Conservation (phyloP, 2,329 filamentous ascomycete species). For the Trichoderma arundinaceum region DNA sequence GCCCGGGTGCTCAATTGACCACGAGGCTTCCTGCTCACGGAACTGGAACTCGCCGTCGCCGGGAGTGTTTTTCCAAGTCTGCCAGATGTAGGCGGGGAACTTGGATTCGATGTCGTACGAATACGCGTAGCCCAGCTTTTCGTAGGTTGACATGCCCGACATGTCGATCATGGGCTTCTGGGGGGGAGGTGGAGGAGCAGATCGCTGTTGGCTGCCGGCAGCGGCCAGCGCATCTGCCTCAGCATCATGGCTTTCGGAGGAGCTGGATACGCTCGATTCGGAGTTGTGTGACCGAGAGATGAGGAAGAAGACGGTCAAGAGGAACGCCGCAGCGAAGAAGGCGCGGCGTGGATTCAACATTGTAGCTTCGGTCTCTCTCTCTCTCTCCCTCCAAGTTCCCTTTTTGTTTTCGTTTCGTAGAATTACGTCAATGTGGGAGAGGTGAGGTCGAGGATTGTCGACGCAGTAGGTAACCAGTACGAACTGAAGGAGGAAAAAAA, state of each 20-base stretch:
- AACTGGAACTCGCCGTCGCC: slow-evolving; percentile 79
- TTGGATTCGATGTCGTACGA: slow-evolving; percentile 87
- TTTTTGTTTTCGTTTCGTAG: not conserved
- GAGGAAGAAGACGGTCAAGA: slow-evolving; percentile 72
- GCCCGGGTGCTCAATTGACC: slow-evolving; percentile 83
- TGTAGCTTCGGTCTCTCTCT: slow-evolving; percentile 29
- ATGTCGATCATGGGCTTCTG: slow-evolving; percentile 73
- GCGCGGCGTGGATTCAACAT: slow-evolving; percentile 85
- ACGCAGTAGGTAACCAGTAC: not conserved
- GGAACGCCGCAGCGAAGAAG: slow-evolving; percentile 70
- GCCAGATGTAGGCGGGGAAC: slow-evolving; percentile 98
- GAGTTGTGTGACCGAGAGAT: slow-evolving; percentile 63
- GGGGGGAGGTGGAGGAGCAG: slow-evolving; percentile 38
- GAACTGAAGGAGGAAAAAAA: not conserved
- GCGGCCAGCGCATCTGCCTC: slow-evolving; percentile 30
- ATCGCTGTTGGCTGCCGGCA: slow-evolving; percentile 7
- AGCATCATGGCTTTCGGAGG: slow-evolving; percentile 34
- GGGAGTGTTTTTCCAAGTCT: slow-evolving; percentile 94
- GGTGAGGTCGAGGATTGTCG: not conserved
- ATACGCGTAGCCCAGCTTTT: slow-evolving; percentile 90
- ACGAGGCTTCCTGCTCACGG: slow-evolving; percentile 84
- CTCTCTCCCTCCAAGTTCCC: not conserved
- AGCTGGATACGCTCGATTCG: slow-evolving; percentile 18
- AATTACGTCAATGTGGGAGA: not conserved
- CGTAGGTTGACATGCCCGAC: slow-evolving; percentile 72